Evolutionary conservation across 441 rosid species (phyloP), one percentile per base, ranked within the genome.

Genomic region (Corymbia calophylla): DNA sequence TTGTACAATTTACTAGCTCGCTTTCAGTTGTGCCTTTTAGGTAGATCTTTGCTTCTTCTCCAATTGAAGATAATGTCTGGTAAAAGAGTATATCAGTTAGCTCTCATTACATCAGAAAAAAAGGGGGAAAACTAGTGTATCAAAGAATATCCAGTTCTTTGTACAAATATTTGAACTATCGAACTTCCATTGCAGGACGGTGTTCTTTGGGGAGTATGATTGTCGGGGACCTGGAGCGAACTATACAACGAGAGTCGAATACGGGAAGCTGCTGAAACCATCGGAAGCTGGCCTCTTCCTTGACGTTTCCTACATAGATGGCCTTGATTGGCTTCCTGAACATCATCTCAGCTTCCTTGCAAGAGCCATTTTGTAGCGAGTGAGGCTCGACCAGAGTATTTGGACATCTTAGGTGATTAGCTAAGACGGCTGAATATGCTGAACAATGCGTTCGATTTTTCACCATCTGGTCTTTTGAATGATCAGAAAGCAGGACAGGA

Each of bases 151-250:
- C 17, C 51, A 73, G 51, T 39, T 73, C 23, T 13, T 21, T 27
- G 39, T 5, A 29, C 48, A 29, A 14, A 31, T 66, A 49, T 55
- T 73, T 64, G n/a, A 39, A 73, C 51, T 73, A 73, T 39, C 9
- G 5, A 39, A 23, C n/a, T 73, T 44, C 7, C 19, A 44, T 90
- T 89, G 32, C 92, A 97, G 98, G 93, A 95, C 97, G 0, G 94
- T 95, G 32, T 93, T 92, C 90, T 97, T 95, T 48, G 99, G 97
- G 53, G 98, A 95, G 92, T 93, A 94, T 51, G 92, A 91, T 32
- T 95, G 97, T 88, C 86, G 86, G 86, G 99, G 99, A 73, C 91
- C 94, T 1, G 98, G 99, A 93, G 95, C 99, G 85, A 89, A 93
- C 90, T 89, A 89, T 88, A 90, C 89, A 86, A 53, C 23, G 12